A percentile compares a stretch with the other conserved stretches of the same genome.
phyloP scores from a whole-genome alignment of 2,329 filamentous ascomycete species.

The Sclerotinia borealis region DNA sequence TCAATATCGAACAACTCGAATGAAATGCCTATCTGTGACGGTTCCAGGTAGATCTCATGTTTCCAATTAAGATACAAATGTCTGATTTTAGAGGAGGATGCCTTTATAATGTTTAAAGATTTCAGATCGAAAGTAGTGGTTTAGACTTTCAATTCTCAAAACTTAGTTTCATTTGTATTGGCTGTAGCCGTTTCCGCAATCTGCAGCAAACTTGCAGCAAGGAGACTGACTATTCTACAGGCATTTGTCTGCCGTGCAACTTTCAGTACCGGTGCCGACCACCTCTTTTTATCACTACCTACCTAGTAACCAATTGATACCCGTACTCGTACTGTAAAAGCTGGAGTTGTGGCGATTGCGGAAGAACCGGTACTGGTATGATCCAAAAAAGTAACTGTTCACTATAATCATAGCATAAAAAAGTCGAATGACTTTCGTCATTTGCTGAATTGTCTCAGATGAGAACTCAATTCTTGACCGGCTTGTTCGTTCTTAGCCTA shows the following conservation, averaged over 20 bases:
- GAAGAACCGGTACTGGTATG: too few relatives aligned
- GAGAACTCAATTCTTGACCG: too few relatives aligned
- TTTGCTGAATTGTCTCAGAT: too few relatives aligned
- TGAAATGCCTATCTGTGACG: neutral
- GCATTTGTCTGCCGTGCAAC: conserved; percentile 1
- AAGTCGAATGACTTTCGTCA: neutral
- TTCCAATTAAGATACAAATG: neutral
- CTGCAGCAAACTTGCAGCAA: neutral
- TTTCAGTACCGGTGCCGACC: neutral
- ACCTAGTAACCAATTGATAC: neutral
- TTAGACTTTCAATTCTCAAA: neutral
- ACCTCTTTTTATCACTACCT: neutral
- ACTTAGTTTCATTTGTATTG: neutral
- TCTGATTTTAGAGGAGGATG: neutral
- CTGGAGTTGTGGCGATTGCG: neutral
- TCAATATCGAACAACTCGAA: neutral
- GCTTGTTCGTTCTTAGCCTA: too few relatives aligned
- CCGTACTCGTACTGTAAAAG: too few relatives aligned
- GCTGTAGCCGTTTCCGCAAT: neutral
- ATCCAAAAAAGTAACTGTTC: neutral
- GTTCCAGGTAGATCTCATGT: neutral
- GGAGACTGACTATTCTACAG: neutral
- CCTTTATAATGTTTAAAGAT: neutral
- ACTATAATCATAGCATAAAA: neutral
- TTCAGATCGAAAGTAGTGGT: neutral